Conservation (phyloP, 257 asterid species). For the Eustoma russellianum region DNA sequence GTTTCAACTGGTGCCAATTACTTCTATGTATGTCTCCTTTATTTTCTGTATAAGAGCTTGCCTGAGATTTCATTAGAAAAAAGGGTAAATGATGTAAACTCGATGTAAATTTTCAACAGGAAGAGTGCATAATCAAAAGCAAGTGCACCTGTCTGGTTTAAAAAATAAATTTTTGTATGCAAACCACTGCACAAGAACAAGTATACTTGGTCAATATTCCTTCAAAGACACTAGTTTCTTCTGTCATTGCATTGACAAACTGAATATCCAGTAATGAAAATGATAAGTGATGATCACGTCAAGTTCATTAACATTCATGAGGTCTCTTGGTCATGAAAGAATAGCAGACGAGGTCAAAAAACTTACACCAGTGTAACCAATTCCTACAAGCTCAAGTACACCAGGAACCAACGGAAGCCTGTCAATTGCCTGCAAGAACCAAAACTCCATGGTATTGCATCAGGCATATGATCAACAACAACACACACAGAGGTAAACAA, state of each 20-base stretch:
- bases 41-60: constrained; percentile 61
- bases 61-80: constrained; percentile 34
- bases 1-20: constrained; percentile 60
- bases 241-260: too few relatives aligned
- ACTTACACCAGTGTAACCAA: constrained; percentile 80
- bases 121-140: neutral
- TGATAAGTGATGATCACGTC: too few relatives aligned
- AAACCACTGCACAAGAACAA: constrained; percentile 54
- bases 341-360: neutral
- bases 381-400: constrained; percentile 79
- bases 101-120: neutral
- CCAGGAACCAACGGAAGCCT: constrained; percentile 89
- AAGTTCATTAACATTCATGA: too few relatives aligned
- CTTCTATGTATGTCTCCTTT: constrained; percentile 42
- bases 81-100: neutral
- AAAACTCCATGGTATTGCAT: constrained; percentile 2
- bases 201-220: too few relatives aligned
- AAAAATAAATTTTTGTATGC: constrained; percentile 60
- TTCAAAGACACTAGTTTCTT: too few relatives aligned
- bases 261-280: too few relatives aligned
- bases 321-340: neutral
- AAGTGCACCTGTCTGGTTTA: constrained; percentile 53
- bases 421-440: constrained; percentile 59
- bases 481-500: too few relatives aligned
- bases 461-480: neutral